Percentiles rank a stretch among this genome's conserved stretches.
These are phyloP conservation scores for Oryza australiensis DNA, from an alignment of 176 grass and related monocot species.

Conservation along the genomic window DNA sequence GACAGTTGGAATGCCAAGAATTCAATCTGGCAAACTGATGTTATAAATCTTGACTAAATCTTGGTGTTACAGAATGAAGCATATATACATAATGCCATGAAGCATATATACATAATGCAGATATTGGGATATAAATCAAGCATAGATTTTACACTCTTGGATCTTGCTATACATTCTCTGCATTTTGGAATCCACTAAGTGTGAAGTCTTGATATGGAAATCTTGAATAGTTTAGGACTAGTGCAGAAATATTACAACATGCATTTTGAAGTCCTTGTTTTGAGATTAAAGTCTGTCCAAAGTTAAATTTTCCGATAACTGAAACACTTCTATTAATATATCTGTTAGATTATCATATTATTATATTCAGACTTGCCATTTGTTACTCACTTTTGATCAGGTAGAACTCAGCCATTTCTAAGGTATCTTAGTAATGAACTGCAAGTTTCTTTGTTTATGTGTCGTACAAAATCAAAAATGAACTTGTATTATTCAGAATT, in stretches of 20 bases:
- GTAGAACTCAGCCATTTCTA: not conserved
- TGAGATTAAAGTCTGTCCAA: constrained; percentile 29
- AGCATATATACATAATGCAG: constrained; percentile 6
- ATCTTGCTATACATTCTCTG: not conserved
- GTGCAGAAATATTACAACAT: constrained; percentile 14
- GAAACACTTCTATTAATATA: not conserved
- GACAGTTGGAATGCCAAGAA: constrained; percentile 14
- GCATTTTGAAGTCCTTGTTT: not conserved
- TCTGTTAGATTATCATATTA: constrained; percentile 1
- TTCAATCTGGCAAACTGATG: constrained; percentile 5
- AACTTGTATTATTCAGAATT: not conserved
- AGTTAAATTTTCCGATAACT: not conserved
- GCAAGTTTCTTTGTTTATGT: constrained; percentile 24
- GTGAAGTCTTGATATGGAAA: constrained; percentile 1
- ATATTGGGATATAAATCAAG: not conserved
- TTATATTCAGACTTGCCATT: not conserved
- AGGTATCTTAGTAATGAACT: not conserved
- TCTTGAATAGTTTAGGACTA: not conserved
- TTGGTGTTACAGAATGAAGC: too few relatives aligned
- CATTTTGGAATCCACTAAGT: not conserved
- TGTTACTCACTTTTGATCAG: not conserved
- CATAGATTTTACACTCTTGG: not conserved
- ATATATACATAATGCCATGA: too few relatives aligned
- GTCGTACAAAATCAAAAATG: constrained; percentile 1
- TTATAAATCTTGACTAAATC: constrained; percentile 1